Evolutionary conservation across 306 rosid genomes (phyloP).

Genomic region (Inga oerstediana): DNA sequence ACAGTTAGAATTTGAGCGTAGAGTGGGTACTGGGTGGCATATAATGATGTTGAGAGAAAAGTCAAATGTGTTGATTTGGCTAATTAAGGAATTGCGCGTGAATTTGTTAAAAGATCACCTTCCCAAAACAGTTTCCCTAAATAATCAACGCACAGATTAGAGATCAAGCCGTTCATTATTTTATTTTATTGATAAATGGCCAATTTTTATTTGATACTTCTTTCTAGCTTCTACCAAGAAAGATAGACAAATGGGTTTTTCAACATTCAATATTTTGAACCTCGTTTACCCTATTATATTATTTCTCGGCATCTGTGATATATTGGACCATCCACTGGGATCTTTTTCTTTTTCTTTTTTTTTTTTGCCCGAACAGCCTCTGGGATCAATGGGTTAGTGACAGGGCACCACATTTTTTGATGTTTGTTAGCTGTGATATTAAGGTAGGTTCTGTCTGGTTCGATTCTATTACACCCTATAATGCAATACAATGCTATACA

Average conservation of each 20-base stretch:
- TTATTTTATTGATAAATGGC: background rate
- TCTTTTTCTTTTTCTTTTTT: no score
- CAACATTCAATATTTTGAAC: no score
- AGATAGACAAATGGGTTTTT: background rate
- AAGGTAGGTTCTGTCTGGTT: no score
- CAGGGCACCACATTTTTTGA: background rate
- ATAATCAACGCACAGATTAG: background rate
- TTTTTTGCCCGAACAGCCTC: background rate
- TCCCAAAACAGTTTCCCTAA: background rate
- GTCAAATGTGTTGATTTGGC: slow-evolving; percentile 27
- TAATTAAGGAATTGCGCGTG: background rate
- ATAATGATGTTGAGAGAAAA: slow-evolving; percentile 8
- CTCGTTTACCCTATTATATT: background rate
- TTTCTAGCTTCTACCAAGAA: background rate
- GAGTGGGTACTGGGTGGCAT: background rate
- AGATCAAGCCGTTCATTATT: background rate
- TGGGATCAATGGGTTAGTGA: background rate
- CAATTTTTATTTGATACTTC: background rate
- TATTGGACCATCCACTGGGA: background rate
- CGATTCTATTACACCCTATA: no score
- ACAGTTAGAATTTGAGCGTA: slow-evolving; percentile 5
- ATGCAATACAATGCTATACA: no score
- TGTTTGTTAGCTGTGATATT: background rate
- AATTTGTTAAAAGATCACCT: background rate
- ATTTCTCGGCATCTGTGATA: background rate